Evolutionary conservation across 1,139 yeast species (phyloP).

Genomic region (Kluyveromyces marxianus): DNA sequence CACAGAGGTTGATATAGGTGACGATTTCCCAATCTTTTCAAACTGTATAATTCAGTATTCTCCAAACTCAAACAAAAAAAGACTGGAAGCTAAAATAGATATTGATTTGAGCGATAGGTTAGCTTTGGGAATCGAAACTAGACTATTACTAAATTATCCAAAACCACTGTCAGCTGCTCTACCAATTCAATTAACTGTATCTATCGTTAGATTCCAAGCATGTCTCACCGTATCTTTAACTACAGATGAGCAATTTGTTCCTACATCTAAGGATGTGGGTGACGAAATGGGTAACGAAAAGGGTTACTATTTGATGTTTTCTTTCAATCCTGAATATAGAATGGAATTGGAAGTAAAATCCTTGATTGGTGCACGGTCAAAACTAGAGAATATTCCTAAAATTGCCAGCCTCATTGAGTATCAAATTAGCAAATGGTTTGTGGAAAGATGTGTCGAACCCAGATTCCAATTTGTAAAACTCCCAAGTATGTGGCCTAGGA

Average conservation of each 20-base stretch:
- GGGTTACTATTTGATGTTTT: constrained; percentile 62
- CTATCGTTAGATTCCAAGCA: constrained; percentile 90
- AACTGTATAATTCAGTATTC: constrained; percentile 77
- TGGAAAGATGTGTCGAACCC: constrained; percentile 90
- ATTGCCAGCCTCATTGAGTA: constrained; percentile 78
- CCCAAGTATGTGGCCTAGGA: constrained; percentile 88
- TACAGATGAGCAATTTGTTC: constrained; percentile 38
- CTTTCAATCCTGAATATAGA: constrained; percentile 84
- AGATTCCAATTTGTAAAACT: constrained; percentile 74
- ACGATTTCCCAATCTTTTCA: constrained; percentile 90
- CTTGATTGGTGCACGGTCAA: constrained; percentile 84
- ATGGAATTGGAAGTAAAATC: constrained; percentile 82
- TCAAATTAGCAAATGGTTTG: constrained; percentile 80
- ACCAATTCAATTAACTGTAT: constrained; percentile 77
- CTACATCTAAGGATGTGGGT: constrained; percentile 37
- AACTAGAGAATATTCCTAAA: constrained; percentile 89
- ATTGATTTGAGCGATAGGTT: constrained; percentile 86
- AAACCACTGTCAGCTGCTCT: constrained; percentile 75
- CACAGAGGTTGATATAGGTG: constrained; percentile 88
- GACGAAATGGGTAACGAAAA: constrained; percentile 20
- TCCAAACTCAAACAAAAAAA: constrained; percentile 30
- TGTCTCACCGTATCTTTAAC: constrained; percentile 67
- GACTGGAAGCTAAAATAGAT: constrained; percentile 86
- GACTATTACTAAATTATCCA: constrained; percentile 75
- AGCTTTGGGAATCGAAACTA: constrained; percentile 84